These are phyloP conservation scores for Paraphoma sp. DNA, from an alignment of 2,329 filamentous ascomycete genomes.

Conservation along the genomic window DNA sequence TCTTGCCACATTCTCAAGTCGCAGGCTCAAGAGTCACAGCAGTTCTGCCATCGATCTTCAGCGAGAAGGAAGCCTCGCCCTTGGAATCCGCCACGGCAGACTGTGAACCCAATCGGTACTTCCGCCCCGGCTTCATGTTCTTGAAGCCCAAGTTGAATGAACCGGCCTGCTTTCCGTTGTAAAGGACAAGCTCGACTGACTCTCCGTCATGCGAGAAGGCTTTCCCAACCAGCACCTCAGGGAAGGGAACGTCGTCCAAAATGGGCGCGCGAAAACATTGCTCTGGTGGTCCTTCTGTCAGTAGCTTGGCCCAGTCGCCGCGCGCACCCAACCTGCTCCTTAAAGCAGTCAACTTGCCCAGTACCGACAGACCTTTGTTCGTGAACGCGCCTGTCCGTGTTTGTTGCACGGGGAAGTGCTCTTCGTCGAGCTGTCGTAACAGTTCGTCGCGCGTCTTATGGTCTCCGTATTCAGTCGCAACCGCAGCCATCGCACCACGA, in stretches of 20 bases:
- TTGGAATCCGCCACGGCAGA: slow-evolving; percentile 5
- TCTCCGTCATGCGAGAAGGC: slow-evolving; percentile 15
- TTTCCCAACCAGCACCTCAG: slow-evolving; percentile 22
- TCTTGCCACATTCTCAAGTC: neutral
- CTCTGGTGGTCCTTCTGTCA: slow-evolving; percentile 13
- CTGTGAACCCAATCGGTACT: slow-evolving; percentile 10
- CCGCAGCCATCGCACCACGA: slow-evolving; percentile 10
- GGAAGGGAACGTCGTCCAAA: slow-evolving; percentile 15
- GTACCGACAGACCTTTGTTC: slow-evolving; percentile 14
- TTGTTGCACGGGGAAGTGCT: slow-evolving; percentile 15
- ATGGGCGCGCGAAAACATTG: slow-evolving; percentile 14
- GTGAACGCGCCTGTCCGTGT: slow-evolving; percentile 16
- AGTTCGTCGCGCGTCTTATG: slow-evolving; percentile 13
- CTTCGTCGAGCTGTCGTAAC: slow-evolving; percentile 16
- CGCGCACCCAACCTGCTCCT: slow-evolving; percentile 6
- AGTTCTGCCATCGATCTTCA: slow-evolving; percentile 14
- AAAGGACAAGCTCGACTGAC: slow-evolving; percentile 19
- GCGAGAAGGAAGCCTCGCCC: slow-evolving; percentile 6
- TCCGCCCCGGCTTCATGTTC: slow-evolving; percentile 12
- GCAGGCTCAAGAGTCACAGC: slow-evolving; percentile 4
- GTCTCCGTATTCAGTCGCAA: slow-evolving; percentile 2
- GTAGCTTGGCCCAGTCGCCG: slow-evolving; percentile 15
- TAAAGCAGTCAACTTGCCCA: slow-evolving; percentile 5
- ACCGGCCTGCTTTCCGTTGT: slow-evolving; percentile 10
- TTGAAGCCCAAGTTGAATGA: slow-evolving; percentile 17